Percentiles rank a stretch among this genome's conserved stretches.
phyloP scores from a whole-genome alignment of 2,329 filamentous ascomycete species.

The Aspergillus brasiliensis region DNA sequence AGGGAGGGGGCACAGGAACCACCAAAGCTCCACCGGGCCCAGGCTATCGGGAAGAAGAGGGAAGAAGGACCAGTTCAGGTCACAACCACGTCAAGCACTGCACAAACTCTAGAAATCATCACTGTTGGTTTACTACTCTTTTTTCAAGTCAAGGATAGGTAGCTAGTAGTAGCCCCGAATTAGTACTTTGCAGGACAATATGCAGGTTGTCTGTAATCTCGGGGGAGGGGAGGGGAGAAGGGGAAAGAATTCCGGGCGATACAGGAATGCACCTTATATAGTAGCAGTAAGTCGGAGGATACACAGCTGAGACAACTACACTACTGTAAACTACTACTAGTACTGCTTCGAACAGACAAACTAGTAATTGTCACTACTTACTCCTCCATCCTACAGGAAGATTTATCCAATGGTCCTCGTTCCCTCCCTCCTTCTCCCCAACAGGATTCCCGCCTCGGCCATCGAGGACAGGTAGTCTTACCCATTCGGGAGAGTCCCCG shows the following conservation, averaged over 20 bases:
- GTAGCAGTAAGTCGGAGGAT: background rate
- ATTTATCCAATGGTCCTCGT: background rate
- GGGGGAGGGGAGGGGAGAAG: background rate
- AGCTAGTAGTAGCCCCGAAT: no score
- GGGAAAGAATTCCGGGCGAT: background rate
- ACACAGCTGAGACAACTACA: no score
- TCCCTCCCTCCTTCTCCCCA: background rate
- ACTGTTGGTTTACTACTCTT: no score
- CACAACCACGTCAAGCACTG: background rate
- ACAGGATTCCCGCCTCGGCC: background rate
- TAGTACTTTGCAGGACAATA: no score
- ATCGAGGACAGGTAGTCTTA: background rate
- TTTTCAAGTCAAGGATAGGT: no score
- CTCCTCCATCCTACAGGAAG: no score
- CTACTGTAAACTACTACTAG: background rate
- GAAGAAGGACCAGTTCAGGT: no score
- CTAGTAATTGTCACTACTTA: no score
- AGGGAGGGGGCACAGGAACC: background rate
- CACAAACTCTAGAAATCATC: background rate
- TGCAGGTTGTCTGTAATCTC: no score
- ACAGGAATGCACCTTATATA: background rate
- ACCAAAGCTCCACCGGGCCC: constrained; percentile 9
- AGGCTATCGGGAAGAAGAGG: background rate
- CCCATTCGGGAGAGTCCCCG: background rate
- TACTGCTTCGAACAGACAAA: background rate